phyloP scores from a whole-genome alignment of 2,329 filamentous ascomycete species.

The Ophiocordyceps camponoti-rufipedis region DNA sequence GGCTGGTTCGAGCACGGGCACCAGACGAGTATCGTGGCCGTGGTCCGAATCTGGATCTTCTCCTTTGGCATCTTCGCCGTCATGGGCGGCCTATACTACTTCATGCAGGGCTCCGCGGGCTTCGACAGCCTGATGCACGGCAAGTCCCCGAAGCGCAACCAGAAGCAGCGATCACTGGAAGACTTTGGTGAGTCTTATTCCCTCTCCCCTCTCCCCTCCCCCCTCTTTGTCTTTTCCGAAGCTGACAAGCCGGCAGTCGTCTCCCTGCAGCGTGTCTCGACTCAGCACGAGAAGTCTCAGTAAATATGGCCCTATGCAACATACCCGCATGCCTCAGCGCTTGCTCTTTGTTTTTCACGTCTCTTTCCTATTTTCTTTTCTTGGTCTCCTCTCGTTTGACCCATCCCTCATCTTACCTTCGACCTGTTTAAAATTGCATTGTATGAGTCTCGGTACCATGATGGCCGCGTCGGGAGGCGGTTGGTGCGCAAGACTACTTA shows the following conservation, averaged over 20 bases:
- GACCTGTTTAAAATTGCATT: conserved; percentile 17
- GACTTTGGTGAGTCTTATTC: conserved; percentile 55
- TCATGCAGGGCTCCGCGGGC: conserved; percentile 61
- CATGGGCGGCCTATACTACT: conserved; percentile 56
- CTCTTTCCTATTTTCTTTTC: not conserved
- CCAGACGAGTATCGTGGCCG: conserved; percentile 60
- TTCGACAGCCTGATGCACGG: conserved; percentile 93
- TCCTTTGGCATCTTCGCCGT: conserved; percentile 79
- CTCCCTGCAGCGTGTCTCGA: conserved; percentile 76
- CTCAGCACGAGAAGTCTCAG: conserved; percentile 76
- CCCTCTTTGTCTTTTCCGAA: not conserved
- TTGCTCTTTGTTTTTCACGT: not conserved
- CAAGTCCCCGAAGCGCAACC: conserved; percentile 63
- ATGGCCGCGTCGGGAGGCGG: not conserved
- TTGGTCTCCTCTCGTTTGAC: not conserved
- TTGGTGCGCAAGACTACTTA: conserved; percentile 16
- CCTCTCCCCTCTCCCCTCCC: not conserved
- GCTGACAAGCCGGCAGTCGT: conserved; percentile 39
- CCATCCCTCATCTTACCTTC: not conserved
- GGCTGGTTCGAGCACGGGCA: conserved; percentile 55
- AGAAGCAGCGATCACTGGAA: conserved; percentile 72
- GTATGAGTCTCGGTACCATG: conserved; percentile 15
- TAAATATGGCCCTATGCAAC: conserved; percentile 26
- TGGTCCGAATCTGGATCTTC: conserved; percentile 82
- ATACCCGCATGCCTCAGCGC: conserved; percentile 18